Percentiles rank a stretch among this genome's conserved stretches.
phyloP scores from a whole-genome alignment of 1,139 yeast genomes.

The Geotrichum reessii region DNA sequence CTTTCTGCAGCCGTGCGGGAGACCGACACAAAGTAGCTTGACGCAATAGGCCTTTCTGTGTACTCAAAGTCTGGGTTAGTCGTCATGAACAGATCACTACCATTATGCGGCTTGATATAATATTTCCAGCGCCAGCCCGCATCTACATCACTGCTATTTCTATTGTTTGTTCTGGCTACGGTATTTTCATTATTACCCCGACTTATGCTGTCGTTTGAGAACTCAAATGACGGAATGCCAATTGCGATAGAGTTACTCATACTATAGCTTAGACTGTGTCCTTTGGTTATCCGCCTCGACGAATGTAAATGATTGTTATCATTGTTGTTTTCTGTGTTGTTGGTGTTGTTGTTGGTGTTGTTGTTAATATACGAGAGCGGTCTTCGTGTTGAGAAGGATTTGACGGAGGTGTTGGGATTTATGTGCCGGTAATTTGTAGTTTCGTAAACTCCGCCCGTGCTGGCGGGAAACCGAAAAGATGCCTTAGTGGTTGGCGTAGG shows the following conservation, averaged over 20 bases:
- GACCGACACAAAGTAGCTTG: constrained; percentile 4
- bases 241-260: background rate
- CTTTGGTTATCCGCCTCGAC: background rate
- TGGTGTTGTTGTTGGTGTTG: background rate
- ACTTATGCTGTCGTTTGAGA: background rate
- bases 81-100: background rate
- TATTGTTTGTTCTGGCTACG: background rate
- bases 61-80: constrained; percentile 7
- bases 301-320: background rate
- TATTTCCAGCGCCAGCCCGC: constrained; percentile 2
- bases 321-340: background rate
- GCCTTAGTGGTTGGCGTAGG: background rate
- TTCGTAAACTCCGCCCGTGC: background rate
- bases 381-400: constrained; percentile 6
- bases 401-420: constrained; percentile 3
- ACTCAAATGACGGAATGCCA: constrained; percentile 9
- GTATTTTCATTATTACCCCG: background rate
- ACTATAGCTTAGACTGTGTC: background rate
- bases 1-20: background rate
- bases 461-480: constrained; percentile 2
- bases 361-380: constrained; percentile 6
- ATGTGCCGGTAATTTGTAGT: background rate
- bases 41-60: background rate
- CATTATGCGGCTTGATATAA: background rate
- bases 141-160: background rate